A percentile compares a stretch with the other conserved stretches of the same genome.
phyloP scores from a whole-genome alignment of 495 filamentous ascomycete genomes.

The Pseudotulostoma volvatum region DNA sequence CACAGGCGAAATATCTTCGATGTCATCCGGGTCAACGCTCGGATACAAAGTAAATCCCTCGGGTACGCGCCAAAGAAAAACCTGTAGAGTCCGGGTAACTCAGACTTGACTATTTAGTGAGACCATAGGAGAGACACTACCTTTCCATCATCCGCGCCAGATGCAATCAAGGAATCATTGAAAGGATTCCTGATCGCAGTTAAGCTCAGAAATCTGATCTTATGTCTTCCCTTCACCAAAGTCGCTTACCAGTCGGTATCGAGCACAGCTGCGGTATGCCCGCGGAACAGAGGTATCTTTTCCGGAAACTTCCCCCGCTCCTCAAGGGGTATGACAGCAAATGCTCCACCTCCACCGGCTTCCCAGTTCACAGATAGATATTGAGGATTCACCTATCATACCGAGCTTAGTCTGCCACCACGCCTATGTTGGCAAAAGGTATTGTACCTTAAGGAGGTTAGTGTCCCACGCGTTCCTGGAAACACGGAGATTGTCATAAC shows the following conservation, averaged over 20 bases:
- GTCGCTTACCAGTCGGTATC: conserved; percentile 86
- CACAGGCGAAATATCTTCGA: conserved; percentile 62
- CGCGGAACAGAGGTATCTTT: conserved; percentile 83
- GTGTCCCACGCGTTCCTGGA: conserved; percentile 98
- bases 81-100: conserved; percentile 23
- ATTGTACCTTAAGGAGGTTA: conserved; percentile 76
- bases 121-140: conserved; percentile 16
- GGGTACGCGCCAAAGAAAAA: conserved; percentile 91
- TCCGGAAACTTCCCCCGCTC: conserved; percentile 84
- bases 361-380: conserved; percentile 98
- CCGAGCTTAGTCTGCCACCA: neutral
- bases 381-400: conserved; percentile 72
- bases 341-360: conserved; percentile 87
- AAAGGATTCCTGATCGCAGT: conserved; percentile 66
- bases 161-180: conserved; percentile 82
- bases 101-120: neutral
- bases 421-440: neutral
- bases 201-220: conserved; percentile 9
- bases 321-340: conserved; percentile 84
- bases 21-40: conserved; percentile 57
- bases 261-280: conserved; percentile 85
- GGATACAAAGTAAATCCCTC: conserved; percentile 69
- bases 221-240: conserved; percentile 1
- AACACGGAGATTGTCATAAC: conserved; percentile 90
- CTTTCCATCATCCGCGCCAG: conserved; percentile 92